Base-by-base conservation (phyloP, 768 basidiomycete species). In the Galerina marginata region DNA sequence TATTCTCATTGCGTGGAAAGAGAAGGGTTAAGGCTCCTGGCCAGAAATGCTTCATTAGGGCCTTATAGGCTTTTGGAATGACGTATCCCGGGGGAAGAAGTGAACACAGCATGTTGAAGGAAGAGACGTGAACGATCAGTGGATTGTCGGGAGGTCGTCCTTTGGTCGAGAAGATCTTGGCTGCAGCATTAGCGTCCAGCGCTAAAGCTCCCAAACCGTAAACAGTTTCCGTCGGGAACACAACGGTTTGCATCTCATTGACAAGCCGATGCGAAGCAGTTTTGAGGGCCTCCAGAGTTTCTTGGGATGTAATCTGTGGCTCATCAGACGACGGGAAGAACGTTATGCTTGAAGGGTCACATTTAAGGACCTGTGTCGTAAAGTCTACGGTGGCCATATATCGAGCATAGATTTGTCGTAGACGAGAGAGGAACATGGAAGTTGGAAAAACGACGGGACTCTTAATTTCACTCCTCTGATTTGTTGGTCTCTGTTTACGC, bases 171-270 rank as follows among this genome's bases (percentile, higher is more conserved):
- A 95, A 99, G 67, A 99, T 95, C 66, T 82, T 83, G 2, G 81
- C 70, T 5, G 86, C 84, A 2, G 96, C 94, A 14, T 74, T 63
- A 7, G 83, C 63, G 66, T 86, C 77, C 46, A 94, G 76, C 0
- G 96, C 95, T 20, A 88, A 76, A 0, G 95, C 97, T 29, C 92
- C 97, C n/a, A 99, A 86, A 1, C 97, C 97, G 74, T 99, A 99
- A 10, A 99, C 97, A 0, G 97, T 99, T 75, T 99, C 97, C 33
- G 97, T 98, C 0, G 97, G 96, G 71, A 99, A 92, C 0, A 90
- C 96, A 56, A 99, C 90, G 20, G 85, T 80, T 58, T 85, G 78
- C 14, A 73, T 67, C 23, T 75, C 75, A 37, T 81, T 65, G 47
- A 80, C 73, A 6, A 92, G 81, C 57, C 83, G 80, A 57, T 79